Percentiles rank a stretch among this genome's conserved stretches.
Conservation (phyloP, 148 eudicot species). For the Pouteria glomerata region DNA sequence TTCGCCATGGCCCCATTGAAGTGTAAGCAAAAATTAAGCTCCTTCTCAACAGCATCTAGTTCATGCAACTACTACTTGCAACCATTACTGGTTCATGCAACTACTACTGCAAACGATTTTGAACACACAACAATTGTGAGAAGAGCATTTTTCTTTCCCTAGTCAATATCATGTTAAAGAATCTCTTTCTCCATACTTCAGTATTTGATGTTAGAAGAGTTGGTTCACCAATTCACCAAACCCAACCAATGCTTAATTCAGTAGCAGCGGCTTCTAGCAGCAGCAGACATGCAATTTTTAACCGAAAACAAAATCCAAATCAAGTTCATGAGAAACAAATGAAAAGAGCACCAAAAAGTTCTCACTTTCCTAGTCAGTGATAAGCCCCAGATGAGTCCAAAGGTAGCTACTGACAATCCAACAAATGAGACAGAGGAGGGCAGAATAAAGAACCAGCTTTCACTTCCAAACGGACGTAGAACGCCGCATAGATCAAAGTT, state of each 20-base stretch:
- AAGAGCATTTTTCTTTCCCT: not conserved
- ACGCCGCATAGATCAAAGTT: conserved; percentile 31
- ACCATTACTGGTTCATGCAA: no score
- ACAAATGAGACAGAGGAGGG: conserved; percentile 44
- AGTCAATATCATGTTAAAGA: not conserved
- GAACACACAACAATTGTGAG: no score
- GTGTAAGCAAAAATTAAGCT: no score
- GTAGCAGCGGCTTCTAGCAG: no score
- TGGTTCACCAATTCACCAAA: not conserved
- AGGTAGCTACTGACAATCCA: conserved; percentile 39
- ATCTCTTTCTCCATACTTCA: not conserved
- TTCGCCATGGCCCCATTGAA: no score
- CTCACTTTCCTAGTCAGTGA: conserved; percentile 58
- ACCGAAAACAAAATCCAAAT: not conserved
- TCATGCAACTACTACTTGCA: no score
- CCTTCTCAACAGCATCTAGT: no score
- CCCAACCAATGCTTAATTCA: not conserved
- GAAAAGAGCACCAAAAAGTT: not conserved
- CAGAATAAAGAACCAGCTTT: conserved; percentile 56
- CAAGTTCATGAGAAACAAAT: not conserved
- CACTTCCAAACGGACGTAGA: conserved; percentile 41
- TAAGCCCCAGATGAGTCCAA: no score
- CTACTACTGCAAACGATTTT: no score
- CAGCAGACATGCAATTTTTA: no score
- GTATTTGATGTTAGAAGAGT: not conserved